Evolutionary conservation across 2,329 filamentous ascomycete genomes (phyloP).

Genomic region (Scedosporium boydii): DNA sequence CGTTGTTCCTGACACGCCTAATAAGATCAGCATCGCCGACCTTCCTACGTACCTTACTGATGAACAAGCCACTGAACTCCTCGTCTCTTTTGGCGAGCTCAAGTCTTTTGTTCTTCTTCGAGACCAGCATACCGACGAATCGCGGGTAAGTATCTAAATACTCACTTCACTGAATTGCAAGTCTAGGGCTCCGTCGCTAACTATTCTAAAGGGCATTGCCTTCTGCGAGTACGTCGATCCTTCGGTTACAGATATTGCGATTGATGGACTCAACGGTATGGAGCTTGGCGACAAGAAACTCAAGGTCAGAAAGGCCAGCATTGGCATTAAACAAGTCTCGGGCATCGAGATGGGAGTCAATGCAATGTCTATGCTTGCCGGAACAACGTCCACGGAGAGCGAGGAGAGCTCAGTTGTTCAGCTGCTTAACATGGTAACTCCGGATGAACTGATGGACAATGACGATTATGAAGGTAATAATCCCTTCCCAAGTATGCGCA

Average conservation of each 20-base stretch:
- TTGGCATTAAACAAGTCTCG: constrained; percentile 85
- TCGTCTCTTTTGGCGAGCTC: constrained; percentile 84
- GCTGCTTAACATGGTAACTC: constrained; percentile 95
- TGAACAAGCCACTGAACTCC: constrained; percentile 81
- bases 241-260: constrained; percentile 66
- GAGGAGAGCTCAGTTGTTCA: constrained; percentile 81
- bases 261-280: constrained; percentile 88
- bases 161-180: neutral
- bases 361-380: constrained; percentile 95
- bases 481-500: neutral
- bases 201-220: constrained; percentile 63
- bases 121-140: constrained; percentile 76
- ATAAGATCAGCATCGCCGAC: constrained; percentile 91
- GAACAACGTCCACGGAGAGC: constrained; percentile 69
- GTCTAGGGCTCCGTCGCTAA: constrained; percentile 17
- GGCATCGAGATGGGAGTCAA: constrained; percentile 94
- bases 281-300: constrained; percentile 80
- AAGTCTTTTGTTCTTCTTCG: constrained; percentile 89
- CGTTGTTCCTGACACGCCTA: constrained; percentile 79
- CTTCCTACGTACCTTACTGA: constrained; percentile 82
- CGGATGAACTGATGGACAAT: constrained; percentile 85
- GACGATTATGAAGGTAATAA: constrained; percentile 86
- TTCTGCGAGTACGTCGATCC: constrained; percentile 92
- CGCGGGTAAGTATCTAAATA: constrained; percentile 52
- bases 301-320: constrained; percentile 79